Conservation (phyloP, 2,329 filamentous ascomycete genomes). For the Tolypocladium nubicola region DNA sequence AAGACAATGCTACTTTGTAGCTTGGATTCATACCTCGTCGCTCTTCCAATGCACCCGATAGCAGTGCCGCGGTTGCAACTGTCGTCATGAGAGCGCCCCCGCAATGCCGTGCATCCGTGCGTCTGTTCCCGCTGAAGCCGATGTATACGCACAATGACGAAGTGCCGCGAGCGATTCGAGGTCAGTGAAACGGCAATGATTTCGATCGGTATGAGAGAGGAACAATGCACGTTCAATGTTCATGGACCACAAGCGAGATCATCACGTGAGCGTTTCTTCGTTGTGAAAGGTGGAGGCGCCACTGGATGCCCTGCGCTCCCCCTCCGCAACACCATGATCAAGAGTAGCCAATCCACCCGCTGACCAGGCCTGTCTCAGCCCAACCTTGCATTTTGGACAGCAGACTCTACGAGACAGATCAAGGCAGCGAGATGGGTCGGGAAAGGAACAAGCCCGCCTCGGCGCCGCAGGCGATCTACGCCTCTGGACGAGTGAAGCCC, state of each 20-base stretch:
- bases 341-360: background rate
- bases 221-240: background rate
- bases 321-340: background rate
- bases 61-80: too few species aligned
- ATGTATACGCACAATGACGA: too few species aligned
- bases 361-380: background rate
- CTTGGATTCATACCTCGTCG: too few species aligned
- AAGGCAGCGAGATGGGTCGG: background rate
- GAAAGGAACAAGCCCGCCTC: conserved; percentile 3
- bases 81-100: too few species aligned
- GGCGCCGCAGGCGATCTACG: conserved; percentile 14
- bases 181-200: background rate
- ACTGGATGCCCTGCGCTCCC: background rate
- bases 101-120: too few species aligned
- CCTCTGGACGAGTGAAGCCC: conserved; percentile 7
- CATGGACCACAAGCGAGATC: background rate
- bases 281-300: background rate
- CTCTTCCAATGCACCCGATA: too few species aligned
- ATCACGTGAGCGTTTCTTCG: background rate
- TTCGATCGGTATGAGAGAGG: background rate
- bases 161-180: too few species aligned
- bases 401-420: background rate
- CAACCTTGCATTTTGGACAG: background rate
- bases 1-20: too few species aligned
- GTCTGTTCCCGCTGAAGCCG: too few species aligned